A percentile compares a stretch with the other conserved stretches of the same genome.
These are phyloP conservation scores for Metarhizium rileyi DNA, from an alignment of 2,329 filamentous ascomycete genomes.

Conservation along the genomic window DNA sequence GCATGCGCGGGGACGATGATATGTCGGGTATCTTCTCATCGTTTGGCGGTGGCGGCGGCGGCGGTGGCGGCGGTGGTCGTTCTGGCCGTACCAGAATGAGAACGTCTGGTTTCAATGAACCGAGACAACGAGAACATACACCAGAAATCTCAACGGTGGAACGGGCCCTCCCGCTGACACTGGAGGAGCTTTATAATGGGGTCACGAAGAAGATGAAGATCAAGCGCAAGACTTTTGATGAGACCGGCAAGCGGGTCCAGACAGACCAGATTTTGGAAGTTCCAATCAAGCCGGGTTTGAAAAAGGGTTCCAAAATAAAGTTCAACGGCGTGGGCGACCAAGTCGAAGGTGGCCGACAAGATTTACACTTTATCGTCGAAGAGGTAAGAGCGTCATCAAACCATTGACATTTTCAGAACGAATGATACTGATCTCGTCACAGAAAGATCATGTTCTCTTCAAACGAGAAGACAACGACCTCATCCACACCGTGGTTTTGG, in stretches of 20 bases:
- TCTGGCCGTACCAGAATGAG: constrained; percentile 33
- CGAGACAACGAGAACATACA: constrained; percentile 33
- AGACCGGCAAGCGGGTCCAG: constrained; percentile 70
- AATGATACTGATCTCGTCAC: constrained; percentile 11
- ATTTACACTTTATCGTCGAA: constrained; percentile 87
- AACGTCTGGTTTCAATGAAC: constrained; percentile 26
- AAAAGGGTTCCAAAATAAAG: constrained; percentile 97
- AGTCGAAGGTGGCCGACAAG: constrained; percentile 90
- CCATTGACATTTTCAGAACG: too few relatives aligned
- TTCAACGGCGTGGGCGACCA: constrained; percentile 97
- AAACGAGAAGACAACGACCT: constrained; percentile 84
- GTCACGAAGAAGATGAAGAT: constrained; percentile 97
- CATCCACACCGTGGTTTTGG: constrained; percentile 65
- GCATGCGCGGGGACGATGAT: constrained; percentile 31
- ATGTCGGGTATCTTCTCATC: constrained; percentile 44
- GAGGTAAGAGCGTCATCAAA: constrained; percentile 53
- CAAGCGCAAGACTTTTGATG: constrained; percentile 90
- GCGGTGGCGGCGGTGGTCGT: constrained; percentile 25
- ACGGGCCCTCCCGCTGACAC: constrained; percentile 64
- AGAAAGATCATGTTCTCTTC: constrained; percentile 84
- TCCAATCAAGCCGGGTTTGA: constrained; percentile 89
- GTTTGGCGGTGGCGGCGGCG: constrained; percentile 31
- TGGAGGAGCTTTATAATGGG: constrained; percentile 85
- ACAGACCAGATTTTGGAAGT: constrained; percentile 90
- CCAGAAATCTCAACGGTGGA: constrained; percentile 89